Percentiles rank a stretch among this genome's conserved stretches.
Conservation (phyloP, 2,329 filamentous ascomycete genomes). For the Claviceps sp. region DNA sequence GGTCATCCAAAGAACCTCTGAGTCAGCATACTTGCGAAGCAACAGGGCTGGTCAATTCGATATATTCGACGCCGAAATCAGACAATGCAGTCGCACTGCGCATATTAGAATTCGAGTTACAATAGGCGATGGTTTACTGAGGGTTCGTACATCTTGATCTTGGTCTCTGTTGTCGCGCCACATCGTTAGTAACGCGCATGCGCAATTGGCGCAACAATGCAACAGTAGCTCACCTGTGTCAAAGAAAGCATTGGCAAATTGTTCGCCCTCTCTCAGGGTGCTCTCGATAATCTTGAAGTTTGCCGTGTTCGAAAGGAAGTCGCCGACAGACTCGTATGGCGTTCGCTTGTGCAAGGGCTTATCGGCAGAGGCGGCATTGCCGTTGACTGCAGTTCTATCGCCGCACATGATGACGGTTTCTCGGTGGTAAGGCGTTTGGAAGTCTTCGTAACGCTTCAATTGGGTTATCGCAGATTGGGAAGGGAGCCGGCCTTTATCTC, state of each 20-base stretch:
- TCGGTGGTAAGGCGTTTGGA: neutral
- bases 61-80: slow-evolving; percentile 14
- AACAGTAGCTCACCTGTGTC: slow-evolving; percentile 32
- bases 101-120: neutral
- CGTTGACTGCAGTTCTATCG: slow-evolving; percentile 1
- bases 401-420: slow-evolving; percentile 1
- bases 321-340: slow-evolving; percentile 7
- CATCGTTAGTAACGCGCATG: neutral
- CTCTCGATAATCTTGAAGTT: slow-evolving; percentile 9
- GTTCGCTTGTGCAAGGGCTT: slow-evolving; percentile 3
- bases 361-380: neutral
- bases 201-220: neutral
- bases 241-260: slow-evolving; percentile 67
- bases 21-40: slow-evolving; percentile 24
- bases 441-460: too few relatives aligned
- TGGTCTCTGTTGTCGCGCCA: slow-evolving; percentile 13
- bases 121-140: neutral
- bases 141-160: slow-evolving; percentile 38
- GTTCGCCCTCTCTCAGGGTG: slow-evolving; percentile 53
- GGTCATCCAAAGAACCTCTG: neutral
- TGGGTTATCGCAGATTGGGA: neutral
- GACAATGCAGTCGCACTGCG: slow-evolving; percentile 7
- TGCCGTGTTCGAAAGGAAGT: slow-evolving; percentile 8
- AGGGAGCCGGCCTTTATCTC: neutral
- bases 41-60: slow-evolving; percentile 71